Conservation (phyloP, 148 eudicot species). For the Chenopodium formosanum region DNA sequence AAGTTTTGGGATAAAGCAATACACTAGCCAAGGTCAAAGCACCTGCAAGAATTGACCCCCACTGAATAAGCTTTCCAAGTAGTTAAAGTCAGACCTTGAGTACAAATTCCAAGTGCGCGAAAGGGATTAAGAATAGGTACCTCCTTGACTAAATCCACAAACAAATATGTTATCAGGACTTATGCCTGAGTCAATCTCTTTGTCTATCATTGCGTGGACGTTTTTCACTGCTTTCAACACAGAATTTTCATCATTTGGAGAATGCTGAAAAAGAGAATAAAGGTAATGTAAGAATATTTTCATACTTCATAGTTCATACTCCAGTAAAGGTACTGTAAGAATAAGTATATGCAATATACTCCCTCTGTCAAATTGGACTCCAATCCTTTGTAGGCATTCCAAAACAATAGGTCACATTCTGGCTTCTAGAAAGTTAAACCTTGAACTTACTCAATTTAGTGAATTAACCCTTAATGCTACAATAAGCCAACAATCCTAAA, state of each 20-base stretch:
- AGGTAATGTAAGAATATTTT: background rate
- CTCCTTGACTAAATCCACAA: constrained; percentile 99
- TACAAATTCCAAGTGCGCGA: background rate
- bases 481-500: no score
- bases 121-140: constrained; percentile 34
- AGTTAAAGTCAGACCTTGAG: background rate
- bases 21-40: constrained; percentile 97
- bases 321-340: background rate
- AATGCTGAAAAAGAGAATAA: constrained; percentile 44
- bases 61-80: background rate
- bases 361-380: background rate
- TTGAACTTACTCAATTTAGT: background rate
- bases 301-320: no score
- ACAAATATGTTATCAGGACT: constrained; percentile 80
- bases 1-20: constrained; percentile 77
- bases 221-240: constrained; percentile 74
- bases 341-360: background rate
- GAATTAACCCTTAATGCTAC: background rate
- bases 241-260: constrained; percentile 72
- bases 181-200: constrained; percentile 76
- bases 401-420: background rate
- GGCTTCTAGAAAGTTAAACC: background rate
- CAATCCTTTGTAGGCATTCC: no score
- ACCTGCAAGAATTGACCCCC: constrained; percentile 43
- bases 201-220: constrained; percentile 84